Evolutionary conservation across 306 rosid genomes (phyloP).

Genomic region (Castanopsis chinensis): DNA sequence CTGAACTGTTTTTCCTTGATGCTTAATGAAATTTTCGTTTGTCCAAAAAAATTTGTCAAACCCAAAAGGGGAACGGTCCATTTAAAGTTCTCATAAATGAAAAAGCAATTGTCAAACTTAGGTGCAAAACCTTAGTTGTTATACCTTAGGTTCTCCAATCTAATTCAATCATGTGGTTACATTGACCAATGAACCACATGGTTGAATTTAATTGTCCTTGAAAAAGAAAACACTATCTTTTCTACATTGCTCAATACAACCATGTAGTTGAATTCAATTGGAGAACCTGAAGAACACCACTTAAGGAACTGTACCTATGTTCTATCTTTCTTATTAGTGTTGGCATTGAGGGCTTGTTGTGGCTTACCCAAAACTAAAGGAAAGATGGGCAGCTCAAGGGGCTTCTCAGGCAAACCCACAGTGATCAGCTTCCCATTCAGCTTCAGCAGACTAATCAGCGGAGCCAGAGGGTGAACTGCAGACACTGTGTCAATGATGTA

Average conservation of each 20-base stretch:
- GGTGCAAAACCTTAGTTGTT: too few relatives aligned
- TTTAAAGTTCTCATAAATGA: not conserved
- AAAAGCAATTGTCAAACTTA: not conserved
- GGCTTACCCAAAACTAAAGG: slow-evolving; percentile 61
- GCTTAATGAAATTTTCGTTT: too few relatives aligned
- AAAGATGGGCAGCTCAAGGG: slow-evolving; percentile 69
- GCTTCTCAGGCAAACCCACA: slow-evolving; percentile 74
- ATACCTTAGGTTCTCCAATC: too few relatives aligned
- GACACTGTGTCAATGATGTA: slow-evolving; percentile 85
- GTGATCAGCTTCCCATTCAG: slow-evolving; percentile 79
- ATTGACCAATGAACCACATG: too few relatives aligned
- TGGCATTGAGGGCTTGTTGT: slow-evolving; percentile 2
- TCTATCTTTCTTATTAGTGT: not conserved
- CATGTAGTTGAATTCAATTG: too few relatives aligned
- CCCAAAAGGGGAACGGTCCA: not conserved
- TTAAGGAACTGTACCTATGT: too few relatives aligned
- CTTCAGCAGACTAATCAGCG: slow-evolving; percentile 73
- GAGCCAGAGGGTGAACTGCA: slow-evolving; percentile 67
- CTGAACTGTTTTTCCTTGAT: too few relatives aligned
- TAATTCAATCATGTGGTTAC: too few relatives aligned
- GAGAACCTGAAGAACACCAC: too few relatives aligned
- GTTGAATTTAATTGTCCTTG: too few relatives aligned
- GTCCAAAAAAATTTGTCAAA: not conserved
- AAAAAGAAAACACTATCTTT: too few relatives aligned
- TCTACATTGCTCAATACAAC: too few relatives aligned